Evolutionary conservation across 495 filamentous ascomycete species (phyloP), one percentile per base, ranked within the genome.

Genomic region (Daldinia grandis): DNA sequence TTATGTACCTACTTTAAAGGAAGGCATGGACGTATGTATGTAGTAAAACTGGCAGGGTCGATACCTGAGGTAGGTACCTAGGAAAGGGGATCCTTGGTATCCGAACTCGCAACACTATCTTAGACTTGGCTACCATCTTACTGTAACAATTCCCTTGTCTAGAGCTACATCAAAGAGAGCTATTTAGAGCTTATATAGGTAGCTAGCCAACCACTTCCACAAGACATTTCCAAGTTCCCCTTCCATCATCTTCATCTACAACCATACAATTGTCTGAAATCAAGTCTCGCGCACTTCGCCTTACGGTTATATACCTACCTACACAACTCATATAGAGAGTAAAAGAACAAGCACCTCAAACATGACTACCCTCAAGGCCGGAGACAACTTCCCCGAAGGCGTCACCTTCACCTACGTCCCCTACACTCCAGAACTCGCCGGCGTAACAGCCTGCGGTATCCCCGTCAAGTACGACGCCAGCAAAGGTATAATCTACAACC

Each of bases 331-430:
- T 9, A 31, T 8, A 42, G 0, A 42, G 17, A 44, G 4, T 7
- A 44, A 42, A 42, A 42, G 1, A 42, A 19, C 5, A 44, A 17
- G 2, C 49, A 47, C 3, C 31, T 37, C 40, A 7, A 53, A 24
- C 12, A 58, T 94, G 92, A 79, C 91, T 80, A 82, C 84, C 69
- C 86, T 95, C 80, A 89, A 92, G 75, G 83, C 87, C 74, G 94
- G 94, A 76, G 92, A 96, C 78, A 84, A 83, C 77, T 96, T 98
- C 85, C 94, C 95, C 75, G 75, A 85, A 60, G 91, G 85, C 68
- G 92, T 97, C 17, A 81, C 82, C 71, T 97, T 97, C 81, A 91
- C 86, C 75, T 94, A 93, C 83, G 84, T 94, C 68, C 89, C 90
- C 14, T 92, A 89, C 80, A 82, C 85, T 19, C 82, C 85, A 56